These are phyloP conservation scores for Thuja plicata DNA, from an alignment of 83 land plant genomes.

Conservation along the genomic window DNA sequence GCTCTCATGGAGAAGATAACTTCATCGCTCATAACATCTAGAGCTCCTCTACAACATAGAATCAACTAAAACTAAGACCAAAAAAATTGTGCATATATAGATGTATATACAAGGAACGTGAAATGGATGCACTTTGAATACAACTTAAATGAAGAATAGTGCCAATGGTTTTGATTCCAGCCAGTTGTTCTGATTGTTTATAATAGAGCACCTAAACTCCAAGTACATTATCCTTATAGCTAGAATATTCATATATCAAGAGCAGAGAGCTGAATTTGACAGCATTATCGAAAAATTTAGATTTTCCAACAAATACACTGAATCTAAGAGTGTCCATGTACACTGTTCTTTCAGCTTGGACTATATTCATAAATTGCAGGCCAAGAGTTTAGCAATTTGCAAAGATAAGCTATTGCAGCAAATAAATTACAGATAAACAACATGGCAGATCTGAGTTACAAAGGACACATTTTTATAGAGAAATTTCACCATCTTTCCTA, in stretches of 20 bases:
- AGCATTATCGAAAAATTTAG: neutral
- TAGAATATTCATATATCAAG: neutral
- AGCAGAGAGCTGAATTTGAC: neutral
- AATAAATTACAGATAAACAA: neutral
- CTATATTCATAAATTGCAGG: too few species aligned
- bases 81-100: too few species aligned
- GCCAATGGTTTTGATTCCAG: neutral
- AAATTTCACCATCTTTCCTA: neutral
- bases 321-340: neutral
- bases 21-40: too few species aligned
- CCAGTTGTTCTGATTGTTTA: neutral
- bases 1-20: too few species aligned
- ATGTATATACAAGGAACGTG: neutral
- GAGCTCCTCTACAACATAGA: too few species aligned
- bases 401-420: neutral
- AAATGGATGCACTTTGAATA: neutral
- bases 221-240: neutral
- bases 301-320: neutral
- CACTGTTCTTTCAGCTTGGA: too few species aligned
- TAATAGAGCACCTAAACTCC: neutral
- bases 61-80: too few species aligned
- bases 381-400: neutral
- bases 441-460: neutral
- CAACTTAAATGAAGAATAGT: neutral
- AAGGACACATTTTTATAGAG: neutral